These are phyloP conservation scores for Acer campestre DNA, from an alignment of 345 rosid genomes.

Conservation along the genomic window DNA sequence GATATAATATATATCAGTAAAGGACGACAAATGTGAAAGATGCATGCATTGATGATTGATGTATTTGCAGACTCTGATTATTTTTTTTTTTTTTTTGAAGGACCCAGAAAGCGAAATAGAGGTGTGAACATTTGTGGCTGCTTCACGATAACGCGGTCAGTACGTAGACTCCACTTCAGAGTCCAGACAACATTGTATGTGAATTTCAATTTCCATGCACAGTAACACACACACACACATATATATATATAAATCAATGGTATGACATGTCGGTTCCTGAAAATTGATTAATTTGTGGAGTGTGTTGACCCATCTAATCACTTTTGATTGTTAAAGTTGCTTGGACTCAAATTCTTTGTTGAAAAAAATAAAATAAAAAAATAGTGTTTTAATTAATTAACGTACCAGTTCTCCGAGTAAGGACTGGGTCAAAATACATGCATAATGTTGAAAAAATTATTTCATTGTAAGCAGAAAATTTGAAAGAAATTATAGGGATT, in stretches of 20 bases:
- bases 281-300: neutral
- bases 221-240: no score
- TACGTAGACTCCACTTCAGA: neutral
- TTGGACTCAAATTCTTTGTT: neutral
- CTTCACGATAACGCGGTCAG: neutral
- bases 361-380: no score
- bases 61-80: neutral
- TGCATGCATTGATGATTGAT: neutral
- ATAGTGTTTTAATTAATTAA: neutral
- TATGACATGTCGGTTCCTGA: neutral
- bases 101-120: neutral
- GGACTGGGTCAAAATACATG: neutral
- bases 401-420: neutral
- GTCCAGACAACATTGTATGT: neutral
- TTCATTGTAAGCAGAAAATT: neutral
- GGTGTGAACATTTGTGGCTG: neutral
- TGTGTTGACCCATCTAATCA: conserved; percentile 16
- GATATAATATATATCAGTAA: no score
- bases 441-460: no score
- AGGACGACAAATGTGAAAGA: neutral
- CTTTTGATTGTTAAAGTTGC: neutral
- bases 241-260: no score
- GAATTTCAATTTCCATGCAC: neutral
- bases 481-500: neutral
- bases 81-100: neutral